Evolutionary conservation across 306 rosid species (phyloP).

Genomic region (Prunus mongolica): DNA sequence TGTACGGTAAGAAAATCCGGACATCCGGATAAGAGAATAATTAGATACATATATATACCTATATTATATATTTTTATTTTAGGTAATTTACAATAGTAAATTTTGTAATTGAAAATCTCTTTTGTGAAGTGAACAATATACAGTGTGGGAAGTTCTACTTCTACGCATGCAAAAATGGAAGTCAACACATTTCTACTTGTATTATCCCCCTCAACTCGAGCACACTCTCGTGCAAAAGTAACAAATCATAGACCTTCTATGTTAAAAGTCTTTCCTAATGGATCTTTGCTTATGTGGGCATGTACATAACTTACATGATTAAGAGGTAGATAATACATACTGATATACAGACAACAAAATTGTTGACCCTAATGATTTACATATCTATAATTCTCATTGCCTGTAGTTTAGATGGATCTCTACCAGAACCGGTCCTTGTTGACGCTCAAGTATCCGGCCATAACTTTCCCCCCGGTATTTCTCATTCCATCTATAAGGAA

Average conservation of each 20-base stretch:
- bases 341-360: background rate
- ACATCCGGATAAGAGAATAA: too few relatives aligned
- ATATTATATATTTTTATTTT: too few relatives aligned
- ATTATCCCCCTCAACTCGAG: too few relatives aligned
- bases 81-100: too few relatives aligned
- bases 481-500: slow-evolving; percentile 95
- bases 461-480: slow-evolving; percentile 89
- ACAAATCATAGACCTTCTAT: background rate
- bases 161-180: too few relatives aligned
- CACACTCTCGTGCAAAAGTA: too few relatives aligned
- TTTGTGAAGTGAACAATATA: too few relatives aligned
- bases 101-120: too few relatives aligned
- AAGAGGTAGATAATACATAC: background rate
- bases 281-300: background rate
- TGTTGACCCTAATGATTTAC: slow-evolving; percentile 11
- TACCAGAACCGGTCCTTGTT: slow-evolving; percentile 94
- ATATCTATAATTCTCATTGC: background rate
- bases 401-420: background rate
- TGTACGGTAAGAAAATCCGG: too few relatives aligned
- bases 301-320: background rate
- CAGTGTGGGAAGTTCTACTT: too few relatives aligned
- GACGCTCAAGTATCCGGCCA: slow-evolving; percentile 91
- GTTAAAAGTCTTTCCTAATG: background rate
- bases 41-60: too few relatives aligned
- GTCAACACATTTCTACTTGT: too few relatives aligned